phyloP scores from a whole-genome alignment of 805 yeast genomes.

The Blastobotrys terrestris region DNA sequence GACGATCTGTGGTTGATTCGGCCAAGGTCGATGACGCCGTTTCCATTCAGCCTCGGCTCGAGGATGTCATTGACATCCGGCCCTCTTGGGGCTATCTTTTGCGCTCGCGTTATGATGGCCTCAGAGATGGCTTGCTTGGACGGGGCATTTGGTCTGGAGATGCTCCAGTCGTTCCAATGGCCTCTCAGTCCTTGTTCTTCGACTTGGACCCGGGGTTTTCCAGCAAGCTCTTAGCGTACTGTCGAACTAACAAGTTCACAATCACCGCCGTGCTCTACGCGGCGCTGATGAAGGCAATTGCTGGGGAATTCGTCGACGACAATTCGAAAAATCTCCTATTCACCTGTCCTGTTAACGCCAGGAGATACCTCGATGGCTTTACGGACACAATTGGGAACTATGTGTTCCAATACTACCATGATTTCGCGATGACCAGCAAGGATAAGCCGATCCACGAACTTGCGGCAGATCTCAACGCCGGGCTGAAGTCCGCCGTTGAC shows the following conservation, averaged over 20 bases:
- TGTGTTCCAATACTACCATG: constrained; percentile 1
- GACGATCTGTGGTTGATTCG: neutral
- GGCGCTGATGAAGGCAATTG: constrained; percentile 8
- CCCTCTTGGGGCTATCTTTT: constrained; percentile 1
- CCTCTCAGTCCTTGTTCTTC: constrained; percentile 10
- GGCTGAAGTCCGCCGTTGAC: neutral
- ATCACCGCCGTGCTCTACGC: constrained; percentile 15
- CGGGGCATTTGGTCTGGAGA: constrained; percentile 10
- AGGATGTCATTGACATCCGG: neutral
- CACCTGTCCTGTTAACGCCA: constrained; percentile 16
- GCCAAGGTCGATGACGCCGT: neutral
- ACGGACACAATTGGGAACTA: constrained; percentile 4
- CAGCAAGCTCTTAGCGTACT: neutral
- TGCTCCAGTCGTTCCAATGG: constrained; percentile 9
- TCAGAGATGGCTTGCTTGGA: neutral
- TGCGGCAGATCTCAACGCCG: neutral
- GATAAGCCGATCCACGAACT: neutral
- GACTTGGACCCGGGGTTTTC: constrained; percentile 6
- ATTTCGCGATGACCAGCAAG: neutral
- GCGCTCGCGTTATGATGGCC: neutral
- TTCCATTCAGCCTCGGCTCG: neutral
- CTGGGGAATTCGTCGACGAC: neutral
- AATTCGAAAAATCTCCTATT: neutral
- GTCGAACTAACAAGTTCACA: constrained; percentile 8
- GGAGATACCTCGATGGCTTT: constrained; percentile 9